Evolutionary conservation across 257 asterid genomes (phyloP), one percentile per base, ranked within the genome.

Genomic region (Ocimum tenuiflorum): DNA sequence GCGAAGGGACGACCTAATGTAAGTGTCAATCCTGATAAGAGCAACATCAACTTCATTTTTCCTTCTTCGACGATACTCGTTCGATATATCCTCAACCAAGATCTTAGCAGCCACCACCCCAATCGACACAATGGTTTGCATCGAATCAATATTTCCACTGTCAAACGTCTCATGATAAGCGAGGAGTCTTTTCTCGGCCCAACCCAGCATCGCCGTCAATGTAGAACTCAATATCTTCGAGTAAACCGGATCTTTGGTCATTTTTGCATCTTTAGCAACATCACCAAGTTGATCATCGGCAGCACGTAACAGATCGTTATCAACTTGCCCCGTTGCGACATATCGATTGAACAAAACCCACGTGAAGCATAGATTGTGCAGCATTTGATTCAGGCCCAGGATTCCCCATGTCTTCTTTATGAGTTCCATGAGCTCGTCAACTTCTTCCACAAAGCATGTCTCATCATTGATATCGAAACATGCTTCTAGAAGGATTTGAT

Each of bases 131-230:
- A 94, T 85, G 80, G 71, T 79, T 64, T 82, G 88, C 99, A 94
- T 87, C 68, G 96, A 81, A 46, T 86, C 95, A 48, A 94, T 81
- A 69, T 90, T 90, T 47, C 73, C 82, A 23, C 72, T 75, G 62
- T 83, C 88, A 75, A 90, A 94, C 24, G 99, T 94, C 62, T 94
- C 99, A 60, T 90, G 99, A 79, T 90, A 94, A 43, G 99, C 99
- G 58, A 94, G 87, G 57, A 94, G 95, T 68, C 97, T 83, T 74
- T 94, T 94, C 88, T 94, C 99, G 55, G 97, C 90, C 99, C 97
- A 94, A 43, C 99, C 95, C 80, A 94, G 79, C 74, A 90, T 85
- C 24, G 99, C 91, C 45, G 96, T 90, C 83, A 94, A 77, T 0
- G 95, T 86, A 62, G 96, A 86, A 77, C 86, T 88, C 85, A 94